Evolutionary conservation across 1,139 yeast species (phyloP).

Genomic region (Taiozyma sp.): DNA sequence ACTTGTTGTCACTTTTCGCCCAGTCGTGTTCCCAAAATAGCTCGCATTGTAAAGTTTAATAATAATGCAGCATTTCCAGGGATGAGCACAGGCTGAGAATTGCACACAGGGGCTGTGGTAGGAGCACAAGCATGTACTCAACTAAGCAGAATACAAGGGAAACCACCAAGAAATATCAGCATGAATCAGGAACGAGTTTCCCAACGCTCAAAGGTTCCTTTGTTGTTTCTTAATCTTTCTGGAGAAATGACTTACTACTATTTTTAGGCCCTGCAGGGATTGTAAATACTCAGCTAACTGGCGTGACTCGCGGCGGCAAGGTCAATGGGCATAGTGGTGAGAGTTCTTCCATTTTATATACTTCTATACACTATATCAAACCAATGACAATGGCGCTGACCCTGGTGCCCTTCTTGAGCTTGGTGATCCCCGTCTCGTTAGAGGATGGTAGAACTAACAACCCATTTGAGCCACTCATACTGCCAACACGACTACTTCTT

Average conservation of each 20-base stretch:
- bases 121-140: neutral
- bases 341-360: too few species aligned
- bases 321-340: neutral
- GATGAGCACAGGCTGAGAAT: neutral
- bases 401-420: conserved; percentile 10
- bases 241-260: neutral
- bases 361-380: conserved; percentile 1
- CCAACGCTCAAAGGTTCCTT: too few species aligned
- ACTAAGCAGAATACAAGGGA: too few species aligned
- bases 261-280: neutral
- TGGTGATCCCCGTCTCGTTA: conserved; percentile 5
- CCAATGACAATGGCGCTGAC: conserved; percentile 25
- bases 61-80: neutral
- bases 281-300: neutral
- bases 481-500: conserved; percentile 43
- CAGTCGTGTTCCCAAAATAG: neutral
- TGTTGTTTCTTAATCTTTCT: neutral
- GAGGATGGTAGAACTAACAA: conserved; percentile 36
- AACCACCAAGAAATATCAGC: too few species aligned
- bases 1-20: neutral
- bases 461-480: conserved; percentile 41
- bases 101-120: neutral
- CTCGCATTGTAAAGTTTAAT: neutral
- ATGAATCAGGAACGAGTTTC: too few species aligned
- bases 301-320: neutral